A percentile compares a stretch with the other conserved stretches of the same genome.
Evolutionary conservation across 768 basidiomycete species (phyloP).

Genomic region (Glaciozyma antarctica): DNA sequence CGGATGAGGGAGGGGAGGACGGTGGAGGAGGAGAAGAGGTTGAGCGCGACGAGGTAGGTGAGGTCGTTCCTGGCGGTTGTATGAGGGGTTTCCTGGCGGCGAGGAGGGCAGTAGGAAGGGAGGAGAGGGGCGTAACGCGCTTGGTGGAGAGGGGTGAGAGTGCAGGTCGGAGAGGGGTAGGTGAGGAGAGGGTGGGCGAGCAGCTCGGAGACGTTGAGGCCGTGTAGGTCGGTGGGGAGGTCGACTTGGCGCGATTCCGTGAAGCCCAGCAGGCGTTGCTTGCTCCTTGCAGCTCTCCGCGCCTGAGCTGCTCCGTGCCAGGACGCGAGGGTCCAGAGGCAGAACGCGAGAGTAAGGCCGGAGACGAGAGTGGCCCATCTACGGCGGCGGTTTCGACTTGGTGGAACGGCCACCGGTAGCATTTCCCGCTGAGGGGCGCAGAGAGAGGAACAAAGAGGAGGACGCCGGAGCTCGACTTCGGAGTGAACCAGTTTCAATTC

Average conservation of each 20-base stretch:
- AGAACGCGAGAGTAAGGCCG: no score
- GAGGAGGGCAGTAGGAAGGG: background rate
- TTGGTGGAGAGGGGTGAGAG: constrained; percentile 9
- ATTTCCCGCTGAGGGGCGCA: no score
- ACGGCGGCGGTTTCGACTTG: no score
- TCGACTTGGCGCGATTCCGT: background rate
- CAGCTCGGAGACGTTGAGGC: background rate
- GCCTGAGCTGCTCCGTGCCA: no score
- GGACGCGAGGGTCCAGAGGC: no score
- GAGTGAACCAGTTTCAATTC: no score
- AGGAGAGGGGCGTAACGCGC: constrained; percentile 10
- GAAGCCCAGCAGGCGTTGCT: constrained; percentile 3
- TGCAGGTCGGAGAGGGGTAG: background rate
- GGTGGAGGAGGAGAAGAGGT: constrained; percentile 2
- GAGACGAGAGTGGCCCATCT: no score
- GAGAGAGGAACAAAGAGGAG: no score
- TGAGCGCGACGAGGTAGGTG: constrained; percentile 14
- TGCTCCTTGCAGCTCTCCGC: no score
- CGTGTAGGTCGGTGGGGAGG: background rate
- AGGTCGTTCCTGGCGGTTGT: background rate
- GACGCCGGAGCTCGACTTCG: no score
- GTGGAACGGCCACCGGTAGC: no score
- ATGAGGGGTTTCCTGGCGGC: background rate
- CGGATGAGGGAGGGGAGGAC: constrained; percentile 9
- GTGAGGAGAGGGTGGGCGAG: constrained; percentile 9